Evolutionary conservation across 768 basidiomycete species (phyloP), one percentile per base, ranked within the genome.

Genomic region (Tulasnella sp.): DNA sequence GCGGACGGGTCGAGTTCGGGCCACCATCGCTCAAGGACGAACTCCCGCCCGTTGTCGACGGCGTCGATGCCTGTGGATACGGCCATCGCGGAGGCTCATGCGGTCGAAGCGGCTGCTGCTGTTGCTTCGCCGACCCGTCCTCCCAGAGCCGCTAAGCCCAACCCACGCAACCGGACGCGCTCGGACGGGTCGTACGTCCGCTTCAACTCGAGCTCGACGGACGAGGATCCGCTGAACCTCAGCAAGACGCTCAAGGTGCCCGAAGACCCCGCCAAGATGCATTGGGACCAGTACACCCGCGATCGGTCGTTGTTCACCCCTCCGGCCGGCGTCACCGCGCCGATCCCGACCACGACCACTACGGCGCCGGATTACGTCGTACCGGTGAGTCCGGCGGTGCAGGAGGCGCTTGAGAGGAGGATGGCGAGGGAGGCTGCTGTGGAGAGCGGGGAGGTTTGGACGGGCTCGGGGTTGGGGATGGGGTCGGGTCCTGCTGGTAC

Each of bases 231-330:
- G 3, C n/a, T 52, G 12, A 44, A 52, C 41, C 41, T 69, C 36
- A 69, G 69, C 44, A 47, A 42, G 29, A 69, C 69, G 12, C 47
- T 69, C 42, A 44, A 69, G 69, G 22, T 69, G 40, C 69, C 69
- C n/a, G 5, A 47, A n/a, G 69, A 69, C 22, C 69, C 69, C 1
- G 85, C 65, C 87, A 90, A 52, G 84, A 86, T 62, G n/a, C 89
- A 91, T 75, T 97, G 94, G 94, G 90, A 95, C 74, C 80, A 85
- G 59, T 96, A 97, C 79, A 85, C 94, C 65, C 88, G 87, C 62
- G 92, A 95, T 66, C 86, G 94, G 71, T 92, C 90, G 77, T 83
- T 97, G 17, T 80, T 95, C 74, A 90, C 92, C 76, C 92, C 93
- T 52, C 92, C 92, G 11, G 85, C 88, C 22, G 91, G 92, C 7